phyloP scores from a whole-genome alignment of 164 flowering plant genomes.

The Vitis rupestris region DNA sequence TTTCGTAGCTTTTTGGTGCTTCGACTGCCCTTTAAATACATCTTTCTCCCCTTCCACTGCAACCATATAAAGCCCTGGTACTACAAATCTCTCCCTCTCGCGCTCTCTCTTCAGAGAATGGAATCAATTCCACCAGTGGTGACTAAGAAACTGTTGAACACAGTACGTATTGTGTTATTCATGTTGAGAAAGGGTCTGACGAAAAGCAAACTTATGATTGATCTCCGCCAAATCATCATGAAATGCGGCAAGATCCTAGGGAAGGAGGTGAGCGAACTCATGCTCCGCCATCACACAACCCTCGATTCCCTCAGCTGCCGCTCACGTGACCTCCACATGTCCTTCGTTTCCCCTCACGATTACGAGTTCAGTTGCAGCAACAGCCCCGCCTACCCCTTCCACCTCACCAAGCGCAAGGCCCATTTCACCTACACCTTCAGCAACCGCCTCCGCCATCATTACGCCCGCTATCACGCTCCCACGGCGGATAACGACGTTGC shows the following conservation, averaged over 20 bases:
- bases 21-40: too few relatives aligned
- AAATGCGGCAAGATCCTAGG: slow-evolving; percentile 31
- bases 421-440: background rate
- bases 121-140: slow-evolving; percentile 18
- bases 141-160: slow-evolving; percentile 33
- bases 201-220: slow-evolving; percentile 30
- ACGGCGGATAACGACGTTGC: slow-evolving; percentile 14
- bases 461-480: slow-evolving; percentile 3
- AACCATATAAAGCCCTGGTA: too few relatives aligned
- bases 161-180: slow-evolving; percentile 26
- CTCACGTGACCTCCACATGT: slow-evolving; percentile 3
- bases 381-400: slow-evolving; percentile 31
- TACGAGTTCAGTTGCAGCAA: slow-evolving; percentile 61
- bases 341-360: slow-evolving; percentile 21
- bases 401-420: slow-evolving; percentile 10
- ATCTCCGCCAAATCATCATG: slow-evolving; percentile 24
- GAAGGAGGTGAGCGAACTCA: slow-evolving; percentile 23
- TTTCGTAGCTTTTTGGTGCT: too few relatives aligned
- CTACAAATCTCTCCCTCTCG: background rate
- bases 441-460: background rate
- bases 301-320: background rate
- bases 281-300: slow-evolving; percentile 15
- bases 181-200: slow-evolving; percentile 35
- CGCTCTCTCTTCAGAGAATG: slow-evolving; percentile 3
- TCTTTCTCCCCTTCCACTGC: too few relatives aligned